Evolutionary conservation across 257 asterid genomes (phyloP).

Genomic region (Solanum sejunctum): DNA sequence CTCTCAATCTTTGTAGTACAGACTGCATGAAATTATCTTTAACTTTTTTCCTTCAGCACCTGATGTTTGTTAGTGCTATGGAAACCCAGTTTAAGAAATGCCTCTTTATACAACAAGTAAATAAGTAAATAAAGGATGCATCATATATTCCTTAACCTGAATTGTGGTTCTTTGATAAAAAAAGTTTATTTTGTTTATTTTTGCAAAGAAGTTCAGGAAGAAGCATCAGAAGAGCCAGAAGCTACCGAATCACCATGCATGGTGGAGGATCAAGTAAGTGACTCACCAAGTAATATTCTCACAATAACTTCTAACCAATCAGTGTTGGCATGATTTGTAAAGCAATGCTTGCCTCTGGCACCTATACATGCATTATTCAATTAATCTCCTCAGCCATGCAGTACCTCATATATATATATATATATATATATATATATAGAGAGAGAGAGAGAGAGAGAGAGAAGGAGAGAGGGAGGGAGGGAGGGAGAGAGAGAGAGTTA

Average conservation of each 20-base stretch:
- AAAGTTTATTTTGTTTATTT: neutral
- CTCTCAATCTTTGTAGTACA: neutral
- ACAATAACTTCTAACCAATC: neutral
- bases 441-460: no score
- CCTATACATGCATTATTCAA: neutral
- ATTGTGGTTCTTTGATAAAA: neutral
- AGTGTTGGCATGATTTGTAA: neutral
- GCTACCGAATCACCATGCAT: slow-evolving; percentile 33
- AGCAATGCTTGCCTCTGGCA: neutral
- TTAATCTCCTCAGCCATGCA: neutral
- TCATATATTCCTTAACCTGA: neutral
- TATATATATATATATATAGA: no score
- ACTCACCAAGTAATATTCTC: neutral
- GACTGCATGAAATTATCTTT: neutral
- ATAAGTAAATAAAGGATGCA: neutral
- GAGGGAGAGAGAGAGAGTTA: neutral
- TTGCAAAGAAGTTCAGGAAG: slow-evolving; percentile 30
- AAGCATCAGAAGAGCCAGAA: slow-evolving; percentile 20
- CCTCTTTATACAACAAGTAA: neutral
- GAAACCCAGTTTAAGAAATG: neutral
- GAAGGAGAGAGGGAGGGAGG: neutral
- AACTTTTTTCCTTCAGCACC: neutral
- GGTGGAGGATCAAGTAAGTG: slow-evolving; percentile 45
- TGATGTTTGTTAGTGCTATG: neutral
- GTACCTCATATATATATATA: no score